phyloP scores from a whole-genome alignment of 495 filamentous ascomycete genomes.

The Xanthoparmelia taractica region DNA sequence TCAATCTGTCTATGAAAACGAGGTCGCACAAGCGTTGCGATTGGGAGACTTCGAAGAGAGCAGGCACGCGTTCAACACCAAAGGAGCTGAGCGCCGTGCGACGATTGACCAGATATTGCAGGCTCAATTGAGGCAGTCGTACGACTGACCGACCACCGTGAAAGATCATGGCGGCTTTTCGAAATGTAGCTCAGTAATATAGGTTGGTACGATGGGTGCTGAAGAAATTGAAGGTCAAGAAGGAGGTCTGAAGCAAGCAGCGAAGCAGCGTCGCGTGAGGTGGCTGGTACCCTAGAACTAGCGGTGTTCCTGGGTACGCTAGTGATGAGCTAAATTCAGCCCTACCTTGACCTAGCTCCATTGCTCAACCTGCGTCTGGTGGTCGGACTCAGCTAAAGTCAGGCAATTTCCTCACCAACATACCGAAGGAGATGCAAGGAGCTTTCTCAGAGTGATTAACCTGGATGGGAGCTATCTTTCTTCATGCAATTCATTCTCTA shows the following conservation, averaged over 20 bases:
- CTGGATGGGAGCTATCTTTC: not conserved
- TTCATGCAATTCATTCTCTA: constrained; percentile 6
- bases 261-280: constrained; percentile 18
- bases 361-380: no score
- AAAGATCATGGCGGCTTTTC: constrained; percentile 14
- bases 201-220: constrained; percentile 11
- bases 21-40: not conserved
- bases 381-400: no score
- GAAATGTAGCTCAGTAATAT: not conserved
- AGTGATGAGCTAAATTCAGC: not conserved
- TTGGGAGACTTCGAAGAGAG: constrained; percentile 5
- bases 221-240: constrained; percentile 1
- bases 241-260: constrained; percentile 4
- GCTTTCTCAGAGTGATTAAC: not conserved
- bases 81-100: constrained; percentile 14
- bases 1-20: not conserved
- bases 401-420: no score
- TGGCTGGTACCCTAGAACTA: constrained; percentile 1
- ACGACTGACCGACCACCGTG: constrained; percentile 14
- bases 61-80: constrained; percentile 22
- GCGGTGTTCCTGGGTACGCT: not conserved
- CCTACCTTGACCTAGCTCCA: not conserved
- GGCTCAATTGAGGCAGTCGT: constrained; percentile 14
- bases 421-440: not conserved
- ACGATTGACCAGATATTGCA: constrained; percentile 16